Base-by-base conservation (phyloP, 768 basidiomycete genomes). In the Tylopilus vinaceipallidus region DNA sequence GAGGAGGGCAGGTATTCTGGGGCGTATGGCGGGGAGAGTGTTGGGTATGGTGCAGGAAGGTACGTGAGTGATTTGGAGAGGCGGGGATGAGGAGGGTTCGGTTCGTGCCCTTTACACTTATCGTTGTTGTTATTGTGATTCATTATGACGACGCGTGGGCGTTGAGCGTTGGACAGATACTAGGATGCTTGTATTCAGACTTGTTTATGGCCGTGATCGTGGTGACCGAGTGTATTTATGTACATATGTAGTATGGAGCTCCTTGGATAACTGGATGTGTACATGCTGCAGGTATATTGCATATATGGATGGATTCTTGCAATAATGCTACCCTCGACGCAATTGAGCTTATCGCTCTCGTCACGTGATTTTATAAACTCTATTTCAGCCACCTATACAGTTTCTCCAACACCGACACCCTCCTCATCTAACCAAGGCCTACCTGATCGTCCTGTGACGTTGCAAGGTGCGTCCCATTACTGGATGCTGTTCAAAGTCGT, bases 41-140 rank as follows among this genome's bases (percentile, higher is more conserved):
- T 30, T 26, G 74, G 71, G 20, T 80, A 80, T 63, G 67, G 61
- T 16, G 62, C 70, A 17, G 76, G 76, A 19, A 72, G 59, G 57
- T 80, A 76, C 56, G 68, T 76, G 23, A 80, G 76, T 34, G 69
- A 78, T 61, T 58, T 80, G 59, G 77, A 78, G 19, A 44, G 9
- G 20, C 20, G 26, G 22, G 49, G 35, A 38, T 35, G 33, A 32
- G n/a, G 39, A 10, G 6, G 20, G 34, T 6, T 23, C n/a, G 5
- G 48, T 35, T 36, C 20, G 52, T 36, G 35, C 36, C 20, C 35
- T n/a, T n/a, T 17, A n/a, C n/a, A n/a, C n/a, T 20, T 34, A 6
- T 16, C 2, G 29, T 19, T 52, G 32, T 37, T 27, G 16, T 58
- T 58, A 57, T 55, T 59, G 43, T 34, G 40, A 17, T 24, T 33